phyloP scores from a whole-genome alignment of 768 basidiomycete species.

The Trametes gibbosa region DNA sequence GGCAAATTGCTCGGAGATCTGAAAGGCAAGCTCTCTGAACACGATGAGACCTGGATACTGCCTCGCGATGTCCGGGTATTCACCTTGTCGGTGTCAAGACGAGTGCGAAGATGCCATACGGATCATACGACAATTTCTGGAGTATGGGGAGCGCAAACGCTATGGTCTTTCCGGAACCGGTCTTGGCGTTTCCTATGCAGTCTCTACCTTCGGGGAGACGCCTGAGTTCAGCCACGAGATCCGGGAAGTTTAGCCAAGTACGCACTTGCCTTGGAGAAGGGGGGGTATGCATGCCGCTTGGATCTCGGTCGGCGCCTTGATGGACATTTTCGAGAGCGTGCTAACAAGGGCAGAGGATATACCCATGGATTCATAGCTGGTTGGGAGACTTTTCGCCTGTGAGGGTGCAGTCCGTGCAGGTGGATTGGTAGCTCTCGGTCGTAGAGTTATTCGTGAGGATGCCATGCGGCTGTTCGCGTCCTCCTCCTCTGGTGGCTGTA shows the following conservation, averaged over 20 bases:
- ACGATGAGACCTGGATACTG: neutral
- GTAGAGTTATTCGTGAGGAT: slow-evolving; percentile 25
- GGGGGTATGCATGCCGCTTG: slow-evolving; percentile 90
- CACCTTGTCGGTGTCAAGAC: slow-evolving; percentile 95
- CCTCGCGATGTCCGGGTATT: slow-evolving; percentile 20
- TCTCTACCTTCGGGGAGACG: slow-evolving; percentile 73
- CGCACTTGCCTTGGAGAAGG: slow-evolving; percentile 65
- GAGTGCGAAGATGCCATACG: slow-evolving; percentile 92
- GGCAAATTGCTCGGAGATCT: slow-evolving; percentile 94
- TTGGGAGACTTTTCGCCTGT: slow-evolving; percentile 3
- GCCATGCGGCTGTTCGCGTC: slow-evolving; percentile 17
- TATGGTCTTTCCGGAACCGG: slow-evolving; percentile 96
- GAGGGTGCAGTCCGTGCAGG: neutral
- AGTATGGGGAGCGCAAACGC: slow-evolving; percentile 96
- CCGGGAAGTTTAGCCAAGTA: neutral
- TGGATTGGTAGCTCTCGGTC: slow-evolving; percentile 12
- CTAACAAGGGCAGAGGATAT: slow-evolving; percentile 57
- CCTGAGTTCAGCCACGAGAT: slow-evolving; percentile 14
- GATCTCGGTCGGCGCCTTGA: slow-evolving; percentile 79
- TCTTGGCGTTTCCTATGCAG: slow-evolving; percentile 97
- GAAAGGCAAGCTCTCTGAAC: slow-evolving; percentile 89
- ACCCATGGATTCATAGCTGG: slow-evolving; percentile 55
- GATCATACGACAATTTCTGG: slow-evolving; percentile 82
- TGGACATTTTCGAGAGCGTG: slow-evolving; percentile 80
- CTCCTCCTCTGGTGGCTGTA: neutral